Conservation (phyloP, 257 asterid genomes). For the Ballota nigra region DNA sequence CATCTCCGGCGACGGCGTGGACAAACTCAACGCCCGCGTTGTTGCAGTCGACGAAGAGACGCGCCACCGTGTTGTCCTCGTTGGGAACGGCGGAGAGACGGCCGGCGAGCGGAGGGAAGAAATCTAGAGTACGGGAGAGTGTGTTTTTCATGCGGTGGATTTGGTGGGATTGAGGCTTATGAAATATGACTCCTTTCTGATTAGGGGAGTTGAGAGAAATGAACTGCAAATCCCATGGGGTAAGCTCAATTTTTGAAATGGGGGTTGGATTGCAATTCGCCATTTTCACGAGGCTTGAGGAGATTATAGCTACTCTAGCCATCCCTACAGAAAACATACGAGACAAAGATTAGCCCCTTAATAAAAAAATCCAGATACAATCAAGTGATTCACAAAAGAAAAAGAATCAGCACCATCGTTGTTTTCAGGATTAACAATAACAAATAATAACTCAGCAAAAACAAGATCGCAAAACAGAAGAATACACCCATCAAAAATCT, state of each 20-base stretch:
- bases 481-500: too few species aligned
- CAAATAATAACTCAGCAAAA: too few species aligned
- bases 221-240: too few species aligned
- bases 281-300: too few species aligned
- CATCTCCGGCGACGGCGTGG: conserved; percentile 23
- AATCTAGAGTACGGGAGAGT: conserved; percentile 42
- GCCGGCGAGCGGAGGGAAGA: conserved; percentile 59
- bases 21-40: neutral
- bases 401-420: neutral
- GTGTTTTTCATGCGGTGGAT: conserved; percentile 39
- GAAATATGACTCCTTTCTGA: conserved; percentile 21
- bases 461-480: too few species aligned
- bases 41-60: conserved; percentile 40
- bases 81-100: conserved; percentile 42
- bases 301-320: too few species aligned
- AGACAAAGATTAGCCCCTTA: neutral
- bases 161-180: conserved; percentile 9
- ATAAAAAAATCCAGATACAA: neutral
- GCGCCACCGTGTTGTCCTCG: conserved; percentile 20
- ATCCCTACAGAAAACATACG: too few species aligned
- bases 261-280: too few species aligned
- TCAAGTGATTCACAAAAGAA: neutral
- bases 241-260: too few species aligned
- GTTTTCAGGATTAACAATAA: too few species aligned
- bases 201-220: too few species aligned